Conservation (phyloP, 768 basidiomycete genomes). For the Suillus variegatus region DNA sequence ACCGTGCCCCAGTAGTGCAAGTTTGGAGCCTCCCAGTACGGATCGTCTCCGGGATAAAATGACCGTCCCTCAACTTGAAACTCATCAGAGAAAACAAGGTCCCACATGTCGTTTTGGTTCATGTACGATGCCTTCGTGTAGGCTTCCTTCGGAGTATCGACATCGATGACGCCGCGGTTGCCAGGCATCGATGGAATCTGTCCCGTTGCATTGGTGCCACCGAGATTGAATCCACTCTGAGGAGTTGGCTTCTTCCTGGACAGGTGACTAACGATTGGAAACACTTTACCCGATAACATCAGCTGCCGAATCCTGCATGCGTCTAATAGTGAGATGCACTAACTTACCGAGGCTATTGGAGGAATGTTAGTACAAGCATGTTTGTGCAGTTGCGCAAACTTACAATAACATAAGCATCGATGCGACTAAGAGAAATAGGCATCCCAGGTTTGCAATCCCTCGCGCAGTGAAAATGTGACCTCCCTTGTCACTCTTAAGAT, state of each 20-base stretch:
- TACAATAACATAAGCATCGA: conserved; percentile 58
- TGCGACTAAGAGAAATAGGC: conserved; percentile 55
- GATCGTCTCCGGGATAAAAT: conserved; percentile 71
- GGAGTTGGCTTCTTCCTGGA: conserved; percentile 38
- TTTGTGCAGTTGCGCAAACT: conserved; percentile 25
- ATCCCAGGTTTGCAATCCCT: conserved; percentile 69
- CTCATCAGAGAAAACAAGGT: conserved; percentile 80
- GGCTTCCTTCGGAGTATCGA: conserved; percentile 50
- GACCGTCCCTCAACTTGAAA: conserved; percentile 73
- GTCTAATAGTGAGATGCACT: not conserved
- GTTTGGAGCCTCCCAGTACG: conserved; percentile 56
- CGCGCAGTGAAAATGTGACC: conserved; percentile 62
- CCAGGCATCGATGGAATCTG: conserved; percentile 52
- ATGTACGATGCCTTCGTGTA: conserved; percentile 43
- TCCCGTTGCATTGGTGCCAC: conserved; percentile 73
- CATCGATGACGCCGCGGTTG: conserved; percentile 52
- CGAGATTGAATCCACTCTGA: conserved; percentile 67
- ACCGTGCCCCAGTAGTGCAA: conserved; percentile 71
- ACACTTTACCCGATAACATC: conserved; percentile 31
- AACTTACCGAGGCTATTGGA: conserved; percentile 13
- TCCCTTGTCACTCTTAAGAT: conserved; percentile 53
- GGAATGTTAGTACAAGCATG: not conserved
- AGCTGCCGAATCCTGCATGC: not conserved
- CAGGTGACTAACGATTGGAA: conserved; percentile 52
- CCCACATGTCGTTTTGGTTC: conserved; percentile 32